Evolutionary conservation across 306 rosid genomes (phyloP).

Genomic region (Cicer yamashitae): DNA sequence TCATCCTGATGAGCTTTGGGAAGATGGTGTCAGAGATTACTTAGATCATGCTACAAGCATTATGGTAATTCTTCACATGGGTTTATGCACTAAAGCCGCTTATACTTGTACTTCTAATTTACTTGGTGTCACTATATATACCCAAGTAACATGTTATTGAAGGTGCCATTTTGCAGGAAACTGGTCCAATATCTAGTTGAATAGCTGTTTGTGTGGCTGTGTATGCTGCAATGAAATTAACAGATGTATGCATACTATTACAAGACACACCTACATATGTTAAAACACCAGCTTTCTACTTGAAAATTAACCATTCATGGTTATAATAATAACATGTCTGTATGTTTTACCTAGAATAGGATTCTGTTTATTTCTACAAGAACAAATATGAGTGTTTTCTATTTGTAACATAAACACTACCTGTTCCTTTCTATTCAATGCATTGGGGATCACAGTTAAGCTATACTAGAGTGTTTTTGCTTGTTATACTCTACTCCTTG

Average conservation of each 20-base stretch:
- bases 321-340: constrained; percentile 18
- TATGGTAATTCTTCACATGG: constrained; percentile 62
- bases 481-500: constrained; percentile 2
- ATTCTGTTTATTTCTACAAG: constrained; percentile 25
- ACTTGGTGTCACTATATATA: neutral
- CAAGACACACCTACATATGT: neutral
- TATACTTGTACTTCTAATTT: constrained; percentile 32
- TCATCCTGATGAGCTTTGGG: constrained; percentile 99
- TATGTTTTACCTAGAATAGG: constrained; percentile 21
- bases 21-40: constrained; percentile 91
- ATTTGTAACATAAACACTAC: constrained; percentile 19
- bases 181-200: constrained; percentile 16
- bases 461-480: constrained; percentile 11
- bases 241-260: neutral
- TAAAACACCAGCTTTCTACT: constrained; percentile 14
- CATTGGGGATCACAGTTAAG: neutral
- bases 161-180: constrained; percentile 5
- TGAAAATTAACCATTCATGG: neutral
- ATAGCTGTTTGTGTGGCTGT: constrained; percentile 21
- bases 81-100: constrained; percentile 16
- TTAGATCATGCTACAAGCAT: constrained; percentile 80
- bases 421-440: constrained; percentile 6
- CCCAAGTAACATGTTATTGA: constrained; percentile 18
- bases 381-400: constrained; percentile 16
- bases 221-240: constrained; percentile 23